A percentile compares a stretch with the other conserved stretches of the same genome.
Conservation (phyloP, 2,329 filamentous ascomycete species). For the Diaporthe citri region DNA sequence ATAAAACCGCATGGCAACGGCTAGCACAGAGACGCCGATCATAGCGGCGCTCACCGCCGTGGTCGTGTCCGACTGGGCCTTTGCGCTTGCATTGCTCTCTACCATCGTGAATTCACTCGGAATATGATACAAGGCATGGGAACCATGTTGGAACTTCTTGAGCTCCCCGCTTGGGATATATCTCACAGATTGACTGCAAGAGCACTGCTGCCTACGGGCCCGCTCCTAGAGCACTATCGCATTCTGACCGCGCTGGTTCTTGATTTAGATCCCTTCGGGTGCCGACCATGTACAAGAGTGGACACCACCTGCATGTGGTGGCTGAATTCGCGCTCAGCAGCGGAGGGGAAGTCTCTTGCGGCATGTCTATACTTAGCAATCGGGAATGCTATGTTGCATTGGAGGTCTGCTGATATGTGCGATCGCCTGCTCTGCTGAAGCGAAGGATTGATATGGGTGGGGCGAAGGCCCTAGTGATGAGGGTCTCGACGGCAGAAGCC, state of each 20-base stretch:
- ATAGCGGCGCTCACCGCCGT: slow-evolving; percentile 25
- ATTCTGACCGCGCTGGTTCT: neutral
- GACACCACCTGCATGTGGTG: neutral
- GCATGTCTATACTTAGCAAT: neutral
- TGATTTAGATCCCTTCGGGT: neutral
- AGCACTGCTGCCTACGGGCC: neutral
- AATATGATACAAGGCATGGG: neutral
- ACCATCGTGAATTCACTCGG: neutral
- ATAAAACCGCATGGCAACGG: slow-evolving; percentile 26
- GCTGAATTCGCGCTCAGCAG: neutral
- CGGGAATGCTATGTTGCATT: neutral
- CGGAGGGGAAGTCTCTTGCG: neutral
- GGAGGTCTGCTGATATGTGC: neutral
- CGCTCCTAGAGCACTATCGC: neutral
- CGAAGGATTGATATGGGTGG: neutral
- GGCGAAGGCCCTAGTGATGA: neutral
- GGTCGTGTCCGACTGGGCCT: neutral
- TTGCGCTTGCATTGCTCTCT: neutral
- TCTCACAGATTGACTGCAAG: neutral
- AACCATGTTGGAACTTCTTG: too few relatives aligned
- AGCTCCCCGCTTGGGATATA: neutral
- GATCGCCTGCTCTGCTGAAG: neutral
- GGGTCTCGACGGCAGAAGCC: neutral
- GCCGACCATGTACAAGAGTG: neutral
- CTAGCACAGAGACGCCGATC: slow-evolving; percentile 26